These are phyloP conservation scores for Carex kokanica DNA, from an alignment of 176 grass and related monocot genomes.

Conservation along the genomic window DNA sequence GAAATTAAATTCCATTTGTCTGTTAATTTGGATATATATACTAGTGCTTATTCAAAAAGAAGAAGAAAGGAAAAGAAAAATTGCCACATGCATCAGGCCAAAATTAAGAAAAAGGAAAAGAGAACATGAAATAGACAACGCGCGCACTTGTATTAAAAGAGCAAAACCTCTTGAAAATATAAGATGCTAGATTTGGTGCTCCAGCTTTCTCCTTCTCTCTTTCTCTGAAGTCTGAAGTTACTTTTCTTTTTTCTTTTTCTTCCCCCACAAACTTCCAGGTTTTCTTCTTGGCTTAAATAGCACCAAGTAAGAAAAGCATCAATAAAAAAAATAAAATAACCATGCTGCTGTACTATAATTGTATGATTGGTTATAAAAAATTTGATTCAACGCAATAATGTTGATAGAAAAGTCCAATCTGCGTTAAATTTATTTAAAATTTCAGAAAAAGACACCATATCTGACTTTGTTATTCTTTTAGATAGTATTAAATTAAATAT, in stretches of 20 bases:
- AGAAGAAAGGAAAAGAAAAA: background rate
- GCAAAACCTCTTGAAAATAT: background rate
- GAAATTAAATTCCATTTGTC: background rate
- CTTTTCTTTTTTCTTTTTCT: background rate
- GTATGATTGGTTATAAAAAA: background rate
- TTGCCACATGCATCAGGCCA: background rate
- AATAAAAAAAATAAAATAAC: background rate
- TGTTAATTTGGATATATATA: background rate
- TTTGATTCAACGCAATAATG: background rate
- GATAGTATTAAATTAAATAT: background rate
- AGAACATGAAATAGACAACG: background rate
- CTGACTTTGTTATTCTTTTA: conserved; percentile 3
- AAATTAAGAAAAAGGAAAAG: background rate
- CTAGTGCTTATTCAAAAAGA: background rate
- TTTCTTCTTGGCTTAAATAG: background rate
- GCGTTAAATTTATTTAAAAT: background rate
- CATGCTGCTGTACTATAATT: background rate
- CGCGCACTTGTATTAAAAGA: background rate
- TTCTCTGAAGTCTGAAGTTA: background rate
- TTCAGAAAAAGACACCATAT: conserved; percentile 14
- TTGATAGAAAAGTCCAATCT: background rate
- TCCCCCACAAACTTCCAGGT: background rate
- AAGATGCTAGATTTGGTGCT: background rate
- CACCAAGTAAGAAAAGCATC: background rate
- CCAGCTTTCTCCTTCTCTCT: background rate